Conservation (phyloP, 202 grass and related monocot species). For the Zoysia matrella region DNA sequence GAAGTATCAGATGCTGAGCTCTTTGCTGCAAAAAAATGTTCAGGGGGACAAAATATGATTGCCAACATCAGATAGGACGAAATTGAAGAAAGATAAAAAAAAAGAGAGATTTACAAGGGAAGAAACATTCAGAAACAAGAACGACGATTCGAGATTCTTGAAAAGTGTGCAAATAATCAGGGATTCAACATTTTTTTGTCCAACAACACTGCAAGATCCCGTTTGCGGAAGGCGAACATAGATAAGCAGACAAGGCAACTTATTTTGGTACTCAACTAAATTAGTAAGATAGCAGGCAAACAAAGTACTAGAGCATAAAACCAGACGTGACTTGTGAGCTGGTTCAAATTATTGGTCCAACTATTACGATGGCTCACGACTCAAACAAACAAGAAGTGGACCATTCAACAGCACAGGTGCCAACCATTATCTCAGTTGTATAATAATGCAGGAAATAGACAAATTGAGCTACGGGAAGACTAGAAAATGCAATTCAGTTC, state of each 20-base stretch:
- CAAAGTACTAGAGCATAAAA: too few species aligned
- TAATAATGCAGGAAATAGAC: background rate
- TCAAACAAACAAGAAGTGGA: background rate
- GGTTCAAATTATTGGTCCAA: background rate
- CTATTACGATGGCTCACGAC: background rate
- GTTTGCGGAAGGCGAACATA: background rate
- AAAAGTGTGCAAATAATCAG: background rate
- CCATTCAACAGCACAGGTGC: slow-evolving; percentile 6
- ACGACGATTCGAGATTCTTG: background rate
- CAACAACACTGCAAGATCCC: background rate
- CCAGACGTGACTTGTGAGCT: background rate
- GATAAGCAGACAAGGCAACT: background rate
- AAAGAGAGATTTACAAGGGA: background rate
- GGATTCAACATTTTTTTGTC: background rate
- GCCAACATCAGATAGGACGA: background rate
- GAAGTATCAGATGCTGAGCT: slow-evolving; percentile 55
- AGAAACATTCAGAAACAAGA: background rate
- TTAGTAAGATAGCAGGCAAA: background rate
- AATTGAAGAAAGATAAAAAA: background rate
- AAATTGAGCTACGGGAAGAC: background rate
- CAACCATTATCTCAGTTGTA: background rate
- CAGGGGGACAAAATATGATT: background rate
- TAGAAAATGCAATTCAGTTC: background rate
- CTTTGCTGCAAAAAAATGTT: slow-evolving; percentile 59
- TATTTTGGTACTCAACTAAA: background rate